Evolutionary conservation across 192 early-diverging fungal species (phyloP).

Genomic region (Linnemannia zychae): DNA sequence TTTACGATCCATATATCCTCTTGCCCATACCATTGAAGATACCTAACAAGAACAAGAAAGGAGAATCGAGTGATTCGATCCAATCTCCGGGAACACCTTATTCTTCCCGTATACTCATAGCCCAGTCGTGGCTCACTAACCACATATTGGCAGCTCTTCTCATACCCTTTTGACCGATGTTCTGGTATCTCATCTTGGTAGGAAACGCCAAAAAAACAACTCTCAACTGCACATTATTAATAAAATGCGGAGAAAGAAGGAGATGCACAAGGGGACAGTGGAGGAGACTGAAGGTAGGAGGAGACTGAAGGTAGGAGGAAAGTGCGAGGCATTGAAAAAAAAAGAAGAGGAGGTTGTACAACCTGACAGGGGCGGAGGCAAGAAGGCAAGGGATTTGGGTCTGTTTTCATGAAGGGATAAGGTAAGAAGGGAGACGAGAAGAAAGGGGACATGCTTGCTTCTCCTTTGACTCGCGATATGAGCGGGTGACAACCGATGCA

Average conservation of each 20-base stretch:
- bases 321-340: neutral
- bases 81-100: neutral
- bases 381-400: neutral
- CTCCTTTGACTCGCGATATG: neutral
- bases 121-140: neutral
- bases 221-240: neutral
- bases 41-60: neutral
- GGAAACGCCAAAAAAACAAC: neutral
- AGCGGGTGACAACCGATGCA: neutral
- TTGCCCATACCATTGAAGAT: neutral
- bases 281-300: neutral
- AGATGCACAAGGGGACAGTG: neutral
- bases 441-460: neutral
- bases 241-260: conserved; percentile 10
- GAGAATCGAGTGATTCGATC: neutral
- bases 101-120: neutral
- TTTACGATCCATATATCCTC: neutral
- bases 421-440: neutral
- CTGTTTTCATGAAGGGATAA: neutral
- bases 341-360: neutral
- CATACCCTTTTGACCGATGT: neutral
- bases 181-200: neutral
- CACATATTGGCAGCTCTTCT: neutral
- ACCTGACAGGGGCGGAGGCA: neutral
- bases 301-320: neutral